Evolutionary conservation across 2,329 filamentous ascomycete genomes (phyloP).

Genomic region (Fusarium sp.): DNA sequence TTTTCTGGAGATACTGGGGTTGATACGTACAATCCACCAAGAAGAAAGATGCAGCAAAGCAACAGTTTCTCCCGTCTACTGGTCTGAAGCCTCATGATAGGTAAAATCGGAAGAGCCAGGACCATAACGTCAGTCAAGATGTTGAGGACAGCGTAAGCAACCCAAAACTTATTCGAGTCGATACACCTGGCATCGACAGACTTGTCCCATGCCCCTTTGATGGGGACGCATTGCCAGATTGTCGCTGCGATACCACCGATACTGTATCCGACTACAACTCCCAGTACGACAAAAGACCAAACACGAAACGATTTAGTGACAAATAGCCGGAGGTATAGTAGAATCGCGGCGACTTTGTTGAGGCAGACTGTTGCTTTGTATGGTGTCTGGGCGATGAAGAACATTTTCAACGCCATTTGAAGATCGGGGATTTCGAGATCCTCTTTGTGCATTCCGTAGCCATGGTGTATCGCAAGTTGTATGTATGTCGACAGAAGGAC

Average conservation of each 20-base stretch:
- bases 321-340: not conserved
- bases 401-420: not conserved
- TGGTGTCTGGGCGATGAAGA: not conserved
- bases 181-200: not conserved
- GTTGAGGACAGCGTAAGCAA: not conserved
- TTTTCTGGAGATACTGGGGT: fast-evolving
- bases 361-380: not conserved
- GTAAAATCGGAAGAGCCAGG: not conserved
- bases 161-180: conserved; percentile 1
- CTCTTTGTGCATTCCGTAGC: not conserved
- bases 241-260: not conserved
- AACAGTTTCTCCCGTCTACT: not conserved
- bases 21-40: not conserved
- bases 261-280: not conserved
- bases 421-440: not conserved
- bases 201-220: not conserved
- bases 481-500: not conserved
- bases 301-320: not conserved
- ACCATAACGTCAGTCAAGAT: not conserved
- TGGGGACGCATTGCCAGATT: not conserved
- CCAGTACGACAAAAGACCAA: not conserved
- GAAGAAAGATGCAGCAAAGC: not conserved
- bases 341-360: not conserved
- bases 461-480: not conserved
- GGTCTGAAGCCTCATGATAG: not conserved